Conservation (phyloP, 2,329 filamentous ascomycete species). For the Arthrinium puccinioides region DNA sequence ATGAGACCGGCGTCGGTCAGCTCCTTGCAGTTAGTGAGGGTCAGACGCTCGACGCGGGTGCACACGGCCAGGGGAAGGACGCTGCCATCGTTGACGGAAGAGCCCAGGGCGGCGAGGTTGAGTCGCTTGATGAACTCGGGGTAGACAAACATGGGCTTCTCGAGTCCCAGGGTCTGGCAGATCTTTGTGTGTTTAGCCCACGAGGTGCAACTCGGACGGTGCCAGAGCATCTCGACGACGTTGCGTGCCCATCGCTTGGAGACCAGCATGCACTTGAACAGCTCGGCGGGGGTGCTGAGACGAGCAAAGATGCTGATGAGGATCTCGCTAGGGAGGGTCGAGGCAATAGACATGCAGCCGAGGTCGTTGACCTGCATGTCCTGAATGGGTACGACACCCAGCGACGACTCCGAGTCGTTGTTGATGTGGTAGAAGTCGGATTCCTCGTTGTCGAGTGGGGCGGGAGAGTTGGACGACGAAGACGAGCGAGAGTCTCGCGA, state of each 20-base stretch:
- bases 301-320: constrained; percentile 89
- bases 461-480: constrained; percentile 69
- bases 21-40: constrained; percentile 79
- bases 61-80: constrained; percentile 75
- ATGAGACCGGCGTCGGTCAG: constrained; percentile 80
- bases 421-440: constrained; percentile 85
- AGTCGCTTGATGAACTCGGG: constrained; percentile 84
- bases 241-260: constrained; percentile 90
- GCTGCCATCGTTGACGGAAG: constrained; percentile 79
- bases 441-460: constrained; percentile 75
- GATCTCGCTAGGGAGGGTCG: constrained; percentile 85
- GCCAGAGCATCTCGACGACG: constrained; percentile 89
- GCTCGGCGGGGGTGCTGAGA: constrained; percentile 66
- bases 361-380: constrained; percentile 64
- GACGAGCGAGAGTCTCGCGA: constrained; percentile 48
- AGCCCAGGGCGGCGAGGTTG: constrained; percentile 75
- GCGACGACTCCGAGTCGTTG: constrained; percentile 89
- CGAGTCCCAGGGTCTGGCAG: constrained; percentile 65
- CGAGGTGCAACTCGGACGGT: constrained; percentile 82
- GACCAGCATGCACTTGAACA: constrained; percentile 87
- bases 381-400: constrained; percentile 66
- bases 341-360: constrained; percentile 69
- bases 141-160: constrained; percentile 80
- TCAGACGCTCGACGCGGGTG: constrained; percentile 87
- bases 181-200: constrained; percentile 78